Percentiles rank a stretch among this genome's conserved stretches.
Conservation (phyloP, 306 rosid species). For the Cicer arietinum region DNA sequence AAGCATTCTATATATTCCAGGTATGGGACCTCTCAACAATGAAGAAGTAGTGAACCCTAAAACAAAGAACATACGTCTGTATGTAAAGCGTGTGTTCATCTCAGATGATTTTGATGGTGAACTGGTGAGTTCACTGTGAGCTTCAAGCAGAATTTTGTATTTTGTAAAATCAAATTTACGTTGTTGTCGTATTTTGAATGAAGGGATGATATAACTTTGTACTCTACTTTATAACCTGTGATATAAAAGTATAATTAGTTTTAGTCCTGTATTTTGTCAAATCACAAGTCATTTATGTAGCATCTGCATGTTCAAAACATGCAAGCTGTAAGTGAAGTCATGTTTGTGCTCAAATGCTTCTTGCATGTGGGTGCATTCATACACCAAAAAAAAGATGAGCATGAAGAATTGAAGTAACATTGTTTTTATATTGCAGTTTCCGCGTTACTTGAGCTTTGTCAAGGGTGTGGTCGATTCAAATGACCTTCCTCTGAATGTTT, state of each 20-base stretch:
- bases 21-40: constrained; percentile 97
- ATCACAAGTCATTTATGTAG: constrained; percentile 7
- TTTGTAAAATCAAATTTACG: constrained; percentile 1
- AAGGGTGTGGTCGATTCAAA: constrained; percentile 96
- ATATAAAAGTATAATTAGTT: neutral
- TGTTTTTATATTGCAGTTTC: constrained; percentile 69
- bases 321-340: neutral
- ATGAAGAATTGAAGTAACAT: constrained; percentile 21
- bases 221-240: neutral
- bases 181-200: neutral
- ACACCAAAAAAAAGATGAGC: neutral
- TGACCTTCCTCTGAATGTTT: constrained; percentile 96
- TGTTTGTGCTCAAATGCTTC: constrained; percentile 10
- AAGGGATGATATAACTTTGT: neutral
- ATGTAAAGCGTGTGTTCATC: constrained; percentile 94
- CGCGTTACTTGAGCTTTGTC: constrained; percentile 95
- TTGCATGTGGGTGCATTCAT: neutral
- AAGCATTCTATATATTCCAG: constrained; percentile 92
- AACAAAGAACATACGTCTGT: constrained; percentile 90
- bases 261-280: neutral
- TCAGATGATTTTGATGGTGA: constrained; percentile 99
- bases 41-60: constrained; percentile 93
- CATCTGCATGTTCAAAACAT: constrained; percentile 13
- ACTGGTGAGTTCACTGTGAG: constrained; percentile 68
- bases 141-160: constrained; percentile 24